Base-by-base conservation (phyloP, 306 rosid genomes). In the Pyrus pyrifolia region DNA sequence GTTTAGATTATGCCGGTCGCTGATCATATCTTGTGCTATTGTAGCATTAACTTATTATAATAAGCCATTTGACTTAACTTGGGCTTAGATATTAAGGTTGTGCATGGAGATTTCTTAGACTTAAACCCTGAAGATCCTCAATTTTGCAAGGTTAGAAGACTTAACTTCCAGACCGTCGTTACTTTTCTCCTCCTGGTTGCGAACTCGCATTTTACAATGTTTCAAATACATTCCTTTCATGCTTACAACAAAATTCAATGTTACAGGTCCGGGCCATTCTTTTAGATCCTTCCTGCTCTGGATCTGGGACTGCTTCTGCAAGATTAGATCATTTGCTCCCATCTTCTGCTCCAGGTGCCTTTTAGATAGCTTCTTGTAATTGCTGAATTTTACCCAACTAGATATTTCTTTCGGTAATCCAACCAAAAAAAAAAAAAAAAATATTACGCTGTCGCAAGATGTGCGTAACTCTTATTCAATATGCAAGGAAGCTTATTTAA, bases 221-320 rank as follows among this genome's bases (percentile, higher is more conserved):
- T 65, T 21, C 25, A 18, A 38, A 14, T 63, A 15, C 18, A 3
- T 72, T 22, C 60, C 42, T 4, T 49, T 38, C 74, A 30, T 61
- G 42, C 46, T 68, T 40, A 70, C 72, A 5, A 27, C 72, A 30
- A 49, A 64, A 46, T 76, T 72, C 75, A 35, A 52, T 62, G 44
- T 67, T 53, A 71, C 83, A 92, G 98, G 76, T 90, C 59, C 85
- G 82, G 15, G 98, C 95, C 70, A 90, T 94, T 79, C 98, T 92
- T 73, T 83, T 91, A 79, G 98, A 93, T 87, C 98, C 97, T 83
- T 89, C 98, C 62, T 91, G 98, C 88, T 91, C 97, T 65, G 93
- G 97, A 45, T 93, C 98, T 68, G 98, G 98, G 78, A 91, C 96
- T 67, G 88, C 93, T 15, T 83, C 92, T 81, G 83, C 85, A 74